phyloP scores from a whole-genome alignment of 805 yeast species.

The Cyberlindnera xylosilytica region DNA sequence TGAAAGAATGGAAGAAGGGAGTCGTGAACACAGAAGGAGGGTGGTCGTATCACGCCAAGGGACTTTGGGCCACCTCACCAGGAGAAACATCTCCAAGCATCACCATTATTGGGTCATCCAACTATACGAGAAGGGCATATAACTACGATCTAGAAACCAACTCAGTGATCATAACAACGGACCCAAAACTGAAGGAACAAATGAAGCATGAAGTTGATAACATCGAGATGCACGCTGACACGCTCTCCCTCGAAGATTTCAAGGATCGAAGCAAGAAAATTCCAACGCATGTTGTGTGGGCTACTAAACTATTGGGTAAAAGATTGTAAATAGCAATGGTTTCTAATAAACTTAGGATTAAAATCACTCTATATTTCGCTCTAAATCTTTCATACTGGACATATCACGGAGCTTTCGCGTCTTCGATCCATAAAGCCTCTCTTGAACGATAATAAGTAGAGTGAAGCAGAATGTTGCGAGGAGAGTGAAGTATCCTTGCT shows the following conservation, averaged over 20 bases:
- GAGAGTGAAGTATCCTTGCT: not conserved
- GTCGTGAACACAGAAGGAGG: conserved; percentile 77
- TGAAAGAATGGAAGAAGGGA: conserved; percentile 88
- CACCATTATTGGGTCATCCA: conserved; percentile 88
- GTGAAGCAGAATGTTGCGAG: not conserved
- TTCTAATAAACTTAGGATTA: too few species aligned
- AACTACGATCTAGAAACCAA: conserved; percentile 85
- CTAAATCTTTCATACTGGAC: not conserved
- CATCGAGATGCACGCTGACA: conserved; percentile 49
- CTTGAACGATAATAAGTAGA: not conserved
- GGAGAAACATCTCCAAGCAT: conserved; percentile 58
- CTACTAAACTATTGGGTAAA: conserved; percentile 61
- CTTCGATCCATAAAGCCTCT: not conserved
- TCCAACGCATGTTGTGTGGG: conserved; percentile 59
- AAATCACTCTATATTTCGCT: not conserved
- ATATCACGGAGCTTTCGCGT: not conserved
- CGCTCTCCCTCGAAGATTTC: conserved; percentile 60
- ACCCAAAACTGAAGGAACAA: conserved; percentile 48
- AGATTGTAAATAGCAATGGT: conserved; percentile 42
- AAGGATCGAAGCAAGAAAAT: conserved; percentile 58
- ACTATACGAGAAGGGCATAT: conserved; percentile 89
- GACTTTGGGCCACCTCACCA: conserved; percentile 76
- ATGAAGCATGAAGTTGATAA: conserved; percentile 66
- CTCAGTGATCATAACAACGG: conserved; percentile 73
- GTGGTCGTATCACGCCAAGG: conserved; percentile 98